These are phyloP conservation scores for Phytophthora multivora DNA, from an alignment of 352 stramenopile genomes.

Conservation along the genomic window DNA sequence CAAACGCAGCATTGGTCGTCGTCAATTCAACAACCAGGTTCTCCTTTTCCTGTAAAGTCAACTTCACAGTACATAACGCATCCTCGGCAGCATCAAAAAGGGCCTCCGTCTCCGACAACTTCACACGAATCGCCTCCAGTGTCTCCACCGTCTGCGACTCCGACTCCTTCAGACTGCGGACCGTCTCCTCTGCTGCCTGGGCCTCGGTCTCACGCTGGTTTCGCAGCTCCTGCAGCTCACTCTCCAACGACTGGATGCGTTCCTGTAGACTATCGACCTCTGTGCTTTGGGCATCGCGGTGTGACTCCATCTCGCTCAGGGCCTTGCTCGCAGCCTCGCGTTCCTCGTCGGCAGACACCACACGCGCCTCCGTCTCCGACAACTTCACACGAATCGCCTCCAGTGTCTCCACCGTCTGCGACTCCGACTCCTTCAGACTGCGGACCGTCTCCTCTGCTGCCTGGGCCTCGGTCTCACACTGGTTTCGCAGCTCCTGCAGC, in stretches of 20 bases:
- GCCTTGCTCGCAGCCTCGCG: conserved; percentile 20
- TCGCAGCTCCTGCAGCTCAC: not conserved
- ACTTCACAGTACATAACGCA: not conserved
- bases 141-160: conserved; percentile 17
- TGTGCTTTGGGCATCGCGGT: conserved; percentile 15
- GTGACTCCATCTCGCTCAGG: conserved; percentile 18
- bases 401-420: conserved; percentile 12
- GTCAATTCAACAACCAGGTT: not conserved
- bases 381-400: conserved; percentile 26
- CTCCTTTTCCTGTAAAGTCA: not conserved
- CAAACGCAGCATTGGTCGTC: conserved; percentile 4
- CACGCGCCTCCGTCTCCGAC: conserved; percentile 19
- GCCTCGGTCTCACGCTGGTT: conserved; percentile 9
- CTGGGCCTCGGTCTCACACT: conserved; percentile 15
- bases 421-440: conserved; percentile 20
- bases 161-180: conserved; percentile 10
- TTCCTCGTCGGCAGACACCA: conserved; percentile 19
- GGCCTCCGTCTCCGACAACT: conserved; percentile 22
- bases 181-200: not conserved
- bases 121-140: conserved; percentile 23
- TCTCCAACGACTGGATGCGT: not conserved
- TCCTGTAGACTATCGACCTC: conserved; percentile 12
- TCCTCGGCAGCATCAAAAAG: conserved; percentile 10
- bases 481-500: conserved; percentile 22
- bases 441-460: conserved; percentile 22